These are phyloP conservation scores for Metarhizium album DNA, from an alignment of 2,329 filamentous ascomycete genomes.

Conservation along the genomic window DNA sequence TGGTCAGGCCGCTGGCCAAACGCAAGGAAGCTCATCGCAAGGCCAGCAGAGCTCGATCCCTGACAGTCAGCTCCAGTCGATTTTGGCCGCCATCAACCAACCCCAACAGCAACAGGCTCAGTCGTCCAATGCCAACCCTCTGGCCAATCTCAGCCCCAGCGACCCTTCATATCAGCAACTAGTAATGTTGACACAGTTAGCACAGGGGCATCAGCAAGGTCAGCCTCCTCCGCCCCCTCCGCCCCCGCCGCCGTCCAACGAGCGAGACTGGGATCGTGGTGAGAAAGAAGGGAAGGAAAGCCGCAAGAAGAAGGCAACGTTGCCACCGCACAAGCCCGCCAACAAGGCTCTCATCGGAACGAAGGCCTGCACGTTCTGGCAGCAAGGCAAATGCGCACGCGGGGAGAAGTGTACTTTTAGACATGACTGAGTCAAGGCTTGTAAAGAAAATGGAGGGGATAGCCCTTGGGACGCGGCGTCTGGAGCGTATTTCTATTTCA, in stretches of 20 bases:
- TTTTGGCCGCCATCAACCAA: conserved; percentile 32
- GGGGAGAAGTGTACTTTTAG: conserved; percentile 66
- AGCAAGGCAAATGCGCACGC: conserved; percentile 60
- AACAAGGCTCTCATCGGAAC: conserved; percentile 53
- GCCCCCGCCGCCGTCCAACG: conserved; percentile 3
- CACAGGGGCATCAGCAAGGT: conserved; percentile 21
- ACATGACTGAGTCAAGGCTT: conserved; percentile 38
- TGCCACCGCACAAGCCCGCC: conserved; percentile 30
- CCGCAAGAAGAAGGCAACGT: conserved; percentile 29
- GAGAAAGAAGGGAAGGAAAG: conserved; percentile 26
- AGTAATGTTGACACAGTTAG: conserved; percentile 27
- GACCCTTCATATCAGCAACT: conserved; percentile 31
- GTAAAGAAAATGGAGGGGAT: neutral
- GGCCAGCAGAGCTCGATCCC: conserved; percentile 19
- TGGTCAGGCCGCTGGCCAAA: conserved; percentile 18
- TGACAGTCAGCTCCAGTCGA: conserved; percentile 31
- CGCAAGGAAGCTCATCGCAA: conserved; percentile 7
- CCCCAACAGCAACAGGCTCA: conserved; percentile 16
- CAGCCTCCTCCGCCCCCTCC: conserved; percentile 15
- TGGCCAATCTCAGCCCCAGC: conserved; percentile 23
- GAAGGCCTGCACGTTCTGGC: conserved; percentile 59
- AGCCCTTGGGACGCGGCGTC: conserved; percentile 5
- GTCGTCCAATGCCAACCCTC: conserved; percentile 10
- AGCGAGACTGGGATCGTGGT: conserved; percentile 18
- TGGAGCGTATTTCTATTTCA: neutral